Conservation (phyloP, 371 early-diverging fungal genomes). For the Mortierella sp. region DNA sequence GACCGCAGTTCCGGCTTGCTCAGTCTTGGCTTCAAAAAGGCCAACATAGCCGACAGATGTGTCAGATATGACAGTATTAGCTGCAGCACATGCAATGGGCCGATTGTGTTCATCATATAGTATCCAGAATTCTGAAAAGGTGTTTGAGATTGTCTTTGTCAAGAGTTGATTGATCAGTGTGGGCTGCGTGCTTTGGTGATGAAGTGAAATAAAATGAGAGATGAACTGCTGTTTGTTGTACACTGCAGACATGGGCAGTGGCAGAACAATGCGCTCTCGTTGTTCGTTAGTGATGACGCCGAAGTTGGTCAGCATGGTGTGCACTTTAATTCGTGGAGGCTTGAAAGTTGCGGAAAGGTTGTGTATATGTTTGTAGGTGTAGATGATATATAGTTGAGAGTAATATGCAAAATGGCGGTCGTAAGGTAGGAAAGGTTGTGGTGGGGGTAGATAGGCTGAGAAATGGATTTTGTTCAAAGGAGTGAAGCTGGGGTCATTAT, state of each 20-base stretch:
- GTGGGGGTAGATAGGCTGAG: background rate
- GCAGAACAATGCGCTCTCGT: constrained; percentile 10
- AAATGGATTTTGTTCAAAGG: background rate
- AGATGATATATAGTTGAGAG: background rate
- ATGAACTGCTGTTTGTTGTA: constrained; percentile 52
- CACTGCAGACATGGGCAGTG: constrained; percentile 48
- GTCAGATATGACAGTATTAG: constrained; percentile 52
- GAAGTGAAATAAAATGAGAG: constrained; percentile 47
- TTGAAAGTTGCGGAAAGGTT: background rate
- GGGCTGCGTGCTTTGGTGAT: constrained; percentile 35
- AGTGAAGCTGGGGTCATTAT: background rate
- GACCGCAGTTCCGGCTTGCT: constrained; percentile 33
- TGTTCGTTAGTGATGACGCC: constrained; percentile 9
- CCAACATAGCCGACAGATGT: constrained; percentile 49
- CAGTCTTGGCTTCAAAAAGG: constrained; percentile 51
- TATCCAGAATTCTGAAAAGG: constrained; percentile 47
- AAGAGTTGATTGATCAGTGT: constrained; percentile 38
- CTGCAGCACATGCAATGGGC: constrained; percentile 48
- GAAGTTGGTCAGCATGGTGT: constrained; percentile 39
- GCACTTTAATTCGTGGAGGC: background rate
- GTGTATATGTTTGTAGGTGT: background rate
- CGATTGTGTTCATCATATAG: constrained; percentile 37
- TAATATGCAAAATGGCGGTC: background rate
- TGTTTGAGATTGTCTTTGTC: constrained; percentile 15
- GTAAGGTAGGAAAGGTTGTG: background rate